Percentiles rank a stretch among this genome's conserved stretches.
Evolutionary conservation across 1,284 basidiomycete genomes (phyloP).

Genomic region (Termitomyces sp.): DNA sequence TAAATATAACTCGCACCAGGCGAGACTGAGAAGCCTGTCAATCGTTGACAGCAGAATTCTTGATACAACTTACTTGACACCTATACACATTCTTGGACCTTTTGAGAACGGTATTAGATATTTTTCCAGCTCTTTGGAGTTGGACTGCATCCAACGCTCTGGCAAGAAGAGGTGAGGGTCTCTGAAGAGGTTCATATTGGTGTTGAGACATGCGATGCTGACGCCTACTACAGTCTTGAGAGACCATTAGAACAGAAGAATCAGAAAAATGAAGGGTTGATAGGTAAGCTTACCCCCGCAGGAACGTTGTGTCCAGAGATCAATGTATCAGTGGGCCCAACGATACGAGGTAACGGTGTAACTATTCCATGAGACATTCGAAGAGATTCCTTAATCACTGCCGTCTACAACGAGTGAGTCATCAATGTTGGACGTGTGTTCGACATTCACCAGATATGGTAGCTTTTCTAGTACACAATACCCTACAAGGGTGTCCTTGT

Average conservation of each 20-base stretch:
- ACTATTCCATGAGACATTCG: conserved; percentile 30
- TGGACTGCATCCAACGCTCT: conserved; percentile 30
- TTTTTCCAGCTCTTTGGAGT: conserved; percentile 23
- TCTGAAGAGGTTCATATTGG: conserved; percentile 25
- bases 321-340: conserved; percentile 21
- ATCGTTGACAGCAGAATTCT: background rate
- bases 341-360: conserved; percentile 29
- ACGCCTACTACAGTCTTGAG: conserved; percentile 25
- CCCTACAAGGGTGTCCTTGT: conserved; percentile 15
- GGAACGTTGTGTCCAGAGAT: conserved; percentile 27
- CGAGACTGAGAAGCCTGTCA: conserved; percentile 24
- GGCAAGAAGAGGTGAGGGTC: conserved; percentile 35
- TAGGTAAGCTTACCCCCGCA: conserved; percentile 23
- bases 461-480: conserved; percentile 27
- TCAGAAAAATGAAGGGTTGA: background rate
- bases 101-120: conserved; percentile 33
- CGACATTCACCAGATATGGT: conserved; percentile 25
- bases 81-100: conserved; percentile 34
- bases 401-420: conserved; percentile 20
- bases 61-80: conserved; percentile 25
- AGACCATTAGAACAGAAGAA: conserved; percentile 4
- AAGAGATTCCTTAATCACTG: conserved; percentile 30
- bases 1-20: conserved; percentile 35
- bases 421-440: background rate
- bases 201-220: conserved; percentile 28